Base-by-base conservation (phyloP, 305 asterid genomes). In the Fraxinus albicans region DNA sequence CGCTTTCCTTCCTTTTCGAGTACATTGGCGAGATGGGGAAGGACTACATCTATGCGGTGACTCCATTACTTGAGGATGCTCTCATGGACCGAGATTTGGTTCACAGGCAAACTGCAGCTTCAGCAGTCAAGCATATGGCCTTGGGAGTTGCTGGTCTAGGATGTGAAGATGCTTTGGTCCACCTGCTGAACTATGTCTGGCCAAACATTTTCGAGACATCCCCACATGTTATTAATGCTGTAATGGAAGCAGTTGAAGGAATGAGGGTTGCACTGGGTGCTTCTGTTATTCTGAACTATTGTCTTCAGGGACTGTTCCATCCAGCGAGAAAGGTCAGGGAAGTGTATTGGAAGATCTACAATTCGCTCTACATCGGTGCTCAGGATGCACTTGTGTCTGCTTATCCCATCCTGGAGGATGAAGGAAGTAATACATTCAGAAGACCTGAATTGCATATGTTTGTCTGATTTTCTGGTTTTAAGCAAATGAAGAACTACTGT, bases 21-120 rank as follows among this genome's bases (percentile, higher is more conserved):
- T 96, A 96, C 82, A 96, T 96, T 15, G 99, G 99, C n/a, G 99
- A 96, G 86, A 94, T 96, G 99, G 99, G 99, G 4, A 96, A 96
- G 78, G 99, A 96, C 85, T 96, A 96, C 87, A 95, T 95, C 83
- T 95, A 95, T 31, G 99, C 98, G 0, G 99, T 94, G 77, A 95
- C 99, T 27, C 99, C 99, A 10, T 82, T 93, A 80, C 92, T 95
- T 0, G 99, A 95, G 88, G 99, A 95, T 86, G 99, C 99, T n/a
- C 91, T 95, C 13, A 95, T 95, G 99, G 99, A 95, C 80, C 82
- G 98, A 40, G 99, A 95, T 85, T 78, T 94, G 83, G 99, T 95
- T 42, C 98, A 95, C 76, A 86, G 99, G 80, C 99, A 95, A 85
- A 95, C 99, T 8, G 99, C 98, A 6, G 98, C 99, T 12, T 95